Conservation (phyloP, 2,329 filamentous ascomycete genomes). For the Aureobasidium sp. region DNA sequence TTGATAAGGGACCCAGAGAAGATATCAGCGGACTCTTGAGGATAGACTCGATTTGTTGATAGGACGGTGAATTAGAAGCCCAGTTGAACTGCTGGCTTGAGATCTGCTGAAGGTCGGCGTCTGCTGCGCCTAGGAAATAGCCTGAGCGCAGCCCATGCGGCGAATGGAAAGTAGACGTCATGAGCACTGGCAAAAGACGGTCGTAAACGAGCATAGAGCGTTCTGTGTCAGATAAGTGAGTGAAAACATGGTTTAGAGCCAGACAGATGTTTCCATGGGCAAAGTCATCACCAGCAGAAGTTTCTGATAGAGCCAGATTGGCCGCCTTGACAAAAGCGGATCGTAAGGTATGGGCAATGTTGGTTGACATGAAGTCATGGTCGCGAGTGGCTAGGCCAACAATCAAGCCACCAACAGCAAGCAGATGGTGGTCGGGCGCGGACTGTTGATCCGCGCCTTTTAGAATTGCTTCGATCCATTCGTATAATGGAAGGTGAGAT, state of each 20-base stretch:
- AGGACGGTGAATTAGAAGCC: conserved; percentile 53
- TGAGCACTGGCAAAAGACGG: conserved; percentile 59
- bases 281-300: conserved; percentile 45
- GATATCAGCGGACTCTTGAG: conserved; percentile 56
- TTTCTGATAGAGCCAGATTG: conserved; percentile 63
- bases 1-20: conserved; percentile 61
- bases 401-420: conserved; percentile 72
- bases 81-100: conserved; percentile 55
- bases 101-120: conserved; percentile 57
- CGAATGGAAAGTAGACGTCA: conserved; percentile 61
- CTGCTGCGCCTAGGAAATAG: conserved; percentile 65
- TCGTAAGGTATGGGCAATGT: conserved; percentile 62
- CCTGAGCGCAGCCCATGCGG: conserved; percentile 68
- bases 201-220: conserved; percentile 59
- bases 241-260: conserved; percentile 70
- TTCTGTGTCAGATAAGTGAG: conserved; percentile 57
- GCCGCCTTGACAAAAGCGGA: conserved; percentile 65
- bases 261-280: conserved; percentile 52
- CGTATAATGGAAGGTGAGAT: conserved; percentile 36
- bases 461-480: conserved; percentile 54
- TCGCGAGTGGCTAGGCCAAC: conserved; percentile 65
- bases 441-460: conserved; percentile 55
- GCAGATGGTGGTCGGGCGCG: conserved; percentile 71
- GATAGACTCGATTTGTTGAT: conserved; percentile 51
- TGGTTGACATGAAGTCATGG: conserved; percentile 54